Conservation (phyloP, 257 asterid genomes). For the Penstemon newberryi region DNA sequence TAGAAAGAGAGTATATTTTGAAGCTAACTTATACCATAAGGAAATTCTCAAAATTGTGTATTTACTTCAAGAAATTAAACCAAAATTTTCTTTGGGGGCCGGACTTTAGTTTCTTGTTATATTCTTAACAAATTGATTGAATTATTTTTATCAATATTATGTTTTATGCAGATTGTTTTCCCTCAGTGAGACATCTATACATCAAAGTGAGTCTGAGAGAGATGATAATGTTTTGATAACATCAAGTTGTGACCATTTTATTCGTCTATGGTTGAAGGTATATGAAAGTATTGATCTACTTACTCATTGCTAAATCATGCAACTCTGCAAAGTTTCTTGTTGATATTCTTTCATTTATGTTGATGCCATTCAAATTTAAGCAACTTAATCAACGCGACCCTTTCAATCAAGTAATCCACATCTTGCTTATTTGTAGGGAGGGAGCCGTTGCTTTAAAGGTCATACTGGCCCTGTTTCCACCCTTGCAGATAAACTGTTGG, state of each 20-base stretch:
- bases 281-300: background rate
- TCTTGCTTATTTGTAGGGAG: slow-evolving; percentile 48
- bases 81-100: background rate
- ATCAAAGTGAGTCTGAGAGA: slow-evolving; percentile 38
- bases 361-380: slow-evolving; percentile 1
- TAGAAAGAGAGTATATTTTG: slow-evolving; percentile 1
- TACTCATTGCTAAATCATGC: slow-evolving; percentile 1
- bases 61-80: background rate
- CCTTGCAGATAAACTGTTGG: slow-evolving; percentile 73
- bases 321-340: background rate
- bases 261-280: slow-evolving; percentile 86
- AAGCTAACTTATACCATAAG: slow-evolving; percentile 7
- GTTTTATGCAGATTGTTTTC: slow-evolving; percentile 59
- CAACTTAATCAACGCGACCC: background rate
- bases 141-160: slow-evolving; percentile 11
- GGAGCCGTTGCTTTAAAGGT: slow-evolving; percentile 72
- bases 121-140: background rate
- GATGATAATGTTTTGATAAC: slow-evolving; percentile 61
- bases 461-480: slow-evolving; percentile 65
- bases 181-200: slow-evolving; percentile 35
- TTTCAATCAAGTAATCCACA: background rate
- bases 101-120: slow-evolving; percentile 11
- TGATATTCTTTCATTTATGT: slow-evolving; percentile 1
- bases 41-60: slow-evolving; percentile 16
- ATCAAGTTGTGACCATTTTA: slow-evolving; percentile 69